Percentiles rank a stretch among this genome's conserved stretches.
These are phyloP conservation scores for Spiraea crenata DNA, from an alignment of 331 rosid species.

Conservation along the genomic window DNA sequence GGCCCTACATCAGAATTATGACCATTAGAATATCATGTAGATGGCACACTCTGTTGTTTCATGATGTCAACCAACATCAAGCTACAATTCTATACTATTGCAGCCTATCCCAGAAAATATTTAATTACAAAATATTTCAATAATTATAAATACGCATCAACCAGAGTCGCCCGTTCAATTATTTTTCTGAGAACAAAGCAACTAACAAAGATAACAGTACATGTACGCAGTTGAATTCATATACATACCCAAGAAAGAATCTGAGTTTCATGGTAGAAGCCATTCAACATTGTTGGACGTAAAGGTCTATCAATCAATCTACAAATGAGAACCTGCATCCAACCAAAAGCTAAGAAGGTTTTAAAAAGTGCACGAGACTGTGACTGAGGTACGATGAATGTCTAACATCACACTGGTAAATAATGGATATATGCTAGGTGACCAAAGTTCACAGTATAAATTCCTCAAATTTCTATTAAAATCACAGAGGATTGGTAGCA, in stretches of 20 bases:
- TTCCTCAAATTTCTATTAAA: no score
- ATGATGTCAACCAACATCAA: no score
- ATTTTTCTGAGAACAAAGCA: neutral
- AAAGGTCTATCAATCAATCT: constrained; percentile 91
- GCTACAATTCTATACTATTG: neutral
- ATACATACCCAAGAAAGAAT: constrained; percentile 85
- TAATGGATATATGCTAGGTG: neutral
- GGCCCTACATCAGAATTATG: neutral
- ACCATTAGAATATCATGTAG: neutral
- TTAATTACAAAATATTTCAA: neutral
- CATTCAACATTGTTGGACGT: constrained; percentile 86
- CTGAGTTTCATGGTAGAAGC: constrained; percentile 94
- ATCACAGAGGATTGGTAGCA: neutral
- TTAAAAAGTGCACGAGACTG: neutral
- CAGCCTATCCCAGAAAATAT: neutral
- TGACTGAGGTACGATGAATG: neutral
- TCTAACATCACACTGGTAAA: neutral
- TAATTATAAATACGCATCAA: neutral
- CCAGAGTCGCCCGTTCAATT: neutral
- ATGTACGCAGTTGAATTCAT: constrained; percentile 6
- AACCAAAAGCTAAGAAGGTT: constrained; percentile 22
- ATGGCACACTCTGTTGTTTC: neutral
- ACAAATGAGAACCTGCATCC: constrained; percentile 87
- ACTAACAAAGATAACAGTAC: neutral
- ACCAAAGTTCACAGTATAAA: neutral